Evolutionary conservation across 2,329 filamentous ascomycete species (phyloP).

Genomic region (Trichoderma oligosporum): DNA sequence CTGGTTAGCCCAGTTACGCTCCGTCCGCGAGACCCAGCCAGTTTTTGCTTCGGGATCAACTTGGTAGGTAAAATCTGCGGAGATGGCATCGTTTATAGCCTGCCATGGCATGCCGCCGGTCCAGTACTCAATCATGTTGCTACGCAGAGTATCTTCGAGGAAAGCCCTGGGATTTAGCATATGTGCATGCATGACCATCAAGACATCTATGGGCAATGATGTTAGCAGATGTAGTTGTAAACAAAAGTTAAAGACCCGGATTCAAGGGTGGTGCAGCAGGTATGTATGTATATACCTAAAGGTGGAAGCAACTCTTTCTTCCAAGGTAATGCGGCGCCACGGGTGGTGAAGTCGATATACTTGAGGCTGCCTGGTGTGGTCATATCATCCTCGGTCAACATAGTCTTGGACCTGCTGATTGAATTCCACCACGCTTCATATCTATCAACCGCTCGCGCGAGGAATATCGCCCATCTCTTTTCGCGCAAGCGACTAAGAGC

Average conservation of each 20-base stretch:
- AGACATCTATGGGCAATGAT: conserved; percentile 51
- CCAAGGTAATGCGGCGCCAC: conserved; percentile 31
- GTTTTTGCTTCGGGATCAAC: conserved; percentile 41
- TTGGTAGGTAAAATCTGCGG: conserved; percentile 55
- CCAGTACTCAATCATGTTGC: conserved; percentile 55
- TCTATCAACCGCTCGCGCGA: conserved; percentile 63
- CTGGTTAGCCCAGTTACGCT: conserved; percentile 56
- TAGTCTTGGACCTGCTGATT: conserved; percentile 25
- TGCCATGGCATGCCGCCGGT: conserved; percentile 63
- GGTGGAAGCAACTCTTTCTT: conserved; percentile 49
- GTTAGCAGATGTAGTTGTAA: background rate
- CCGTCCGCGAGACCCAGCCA: conserved; percentile 47
- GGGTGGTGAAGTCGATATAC: conserved; percentile 35
- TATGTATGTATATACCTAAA: conserved; percentile 42
- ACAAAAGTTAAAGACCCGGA: too few species aligned
- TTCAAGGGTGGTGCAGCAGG: too few species aligned
- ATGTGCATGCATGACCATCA: conserved; percentile 78
- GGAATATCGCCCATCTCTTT: conserved; percentile 70
- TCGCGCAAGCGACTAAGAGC: conserved; percentile 56
- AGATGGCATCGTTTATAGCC: conserved; percentile 54
- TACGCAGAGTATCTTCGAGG: conserved; percentile 67
- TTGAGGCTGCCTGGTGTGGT: conserved; percentile 18
- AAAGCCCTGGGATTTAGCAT: conserved; percentile 74
- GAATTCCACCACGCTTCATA: conserved; percentile 64
- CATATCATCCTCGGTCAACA: conserved; percentile 39